Evolutionary conservation across 495 filamentous ascomycete species (phyloP).

Genomic region (Baudoinia panamericana): DNA sequence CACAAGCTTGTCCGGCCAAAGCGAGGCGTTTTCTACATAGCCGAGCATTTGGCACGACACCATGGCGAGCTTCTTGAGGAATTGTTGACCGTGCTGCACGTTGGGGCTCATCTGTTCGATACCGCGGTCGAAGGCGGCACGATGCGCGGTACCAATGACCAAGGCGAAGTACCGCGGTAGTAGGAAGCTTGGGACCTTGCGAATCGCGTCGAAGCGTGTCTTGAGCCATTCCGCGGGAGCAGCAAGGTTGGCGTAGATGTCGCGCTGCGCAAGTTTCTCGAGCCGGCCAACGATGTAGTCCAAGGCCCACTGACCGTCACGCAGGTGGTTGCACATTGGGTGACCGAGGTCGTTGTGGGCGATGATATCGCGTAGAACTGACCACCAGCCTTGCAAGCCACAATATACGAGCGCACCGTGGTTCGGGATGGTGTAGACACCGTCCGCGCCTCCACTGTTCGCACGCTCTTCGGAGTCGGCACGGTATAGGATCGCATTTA

Average conservation of each 20-base stretch:
- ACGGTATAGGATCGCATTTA: constrained; percentile 86
- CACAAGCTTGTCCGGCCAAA: constrained; percentile 73
- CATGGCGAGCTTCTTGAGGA: constrained; percentile 74
- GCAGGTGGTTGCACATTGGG: constrained; percentile 80
- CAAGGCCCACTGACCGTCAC: constrained; percentile 86
- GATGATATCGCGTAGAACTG: constrained; percentile 72
- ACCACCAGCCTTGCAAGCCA: constrained; percentile 98
- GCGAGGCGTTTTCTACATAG: constrained; percentile 71
- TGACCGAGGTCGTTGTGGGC: constrained; percentile 84
- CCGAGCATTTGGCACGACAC: constrained; percentile 84
- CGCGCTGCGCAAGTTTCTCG: constrained; percentile 51
- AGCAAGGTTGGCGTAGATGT: constrained; percentile 44
- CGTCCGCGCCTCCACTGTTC: constrained; percentile 63
- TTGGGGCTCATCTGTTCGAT: constrained; percentile 66
- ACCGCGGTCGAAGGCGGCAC: constrained; percentile 62
- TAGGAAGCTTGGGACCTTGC: constrained; percentile 73
- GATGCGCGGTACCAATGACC: constrained; percentile 73
- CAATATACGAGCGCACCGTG: constrained; percentile 82
- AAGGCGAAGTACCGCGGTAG: constrained; percentile 88
- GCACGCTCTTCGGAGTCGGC: constrained; percentile 89
- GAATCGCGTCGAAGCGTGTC: constrained; percentile 70
- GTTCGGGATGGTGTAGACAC: constrained; percentile 73
- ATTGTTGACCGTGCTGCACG: constrained; percentile 66
- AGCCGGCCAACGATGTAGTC: constrained; percentile 75
- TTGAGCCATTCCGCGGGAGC: constrained; percentile 65